These are phyloP conservation scores for Nicotiana obtusifolia DNA, from an alignment of 257 asterid species.

Conservation along the genomic window DNA sequence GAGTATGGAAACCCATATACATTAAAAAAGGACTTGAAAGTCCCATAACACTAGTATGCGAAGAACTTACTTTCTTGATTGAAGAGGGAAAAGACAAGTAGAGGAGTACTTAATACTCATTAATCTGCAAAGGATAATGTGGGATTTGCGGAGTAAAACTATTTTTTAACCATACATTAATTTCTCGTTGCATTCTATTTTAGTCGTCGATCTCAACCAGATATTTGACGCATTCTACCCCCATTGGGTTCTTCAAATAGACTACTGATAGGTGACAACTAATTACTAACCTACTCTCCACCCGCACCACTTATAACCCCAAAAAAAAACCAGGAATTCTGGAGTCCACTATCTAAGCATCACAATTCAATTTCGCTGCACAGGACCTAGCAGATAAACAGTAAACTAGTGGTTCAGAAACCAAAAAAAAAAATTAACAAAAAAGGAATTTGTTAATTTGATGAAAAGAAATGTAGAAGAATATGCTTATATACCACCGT, in stretches of 20 bases:
- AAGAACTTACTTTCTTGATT: background rate
- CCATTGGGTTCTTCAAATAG: background rate
- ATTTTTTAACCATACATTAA: background rate
- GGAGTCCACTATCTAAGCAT: background rate
- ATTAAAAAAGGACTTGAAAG: background rate
- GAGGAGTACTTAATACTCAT: background rate
- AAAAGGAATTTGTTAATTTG: background rate
- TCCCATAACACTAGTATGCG: background rate
- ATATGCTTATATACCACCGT: background rate
- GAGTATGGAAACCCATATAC: background rate
- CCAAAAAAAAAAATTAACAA: background rate
- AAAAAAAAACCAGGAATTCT: background rate
- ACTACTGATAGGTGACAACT: background rate
- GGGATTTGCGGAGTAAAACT: background rate
- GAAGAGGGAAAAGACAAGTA: background rate
- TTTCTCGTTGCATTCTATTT: background rate
- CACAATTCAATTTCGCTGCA: background rate
- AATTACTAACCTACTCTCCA: background rate
- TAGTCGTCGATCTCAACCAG: background rate
- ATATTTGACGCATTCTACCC: background rate
- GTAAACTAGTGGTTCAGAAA: background rate
- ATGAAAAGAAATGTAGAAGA: background rate
- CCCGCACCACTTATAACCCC: background rate
- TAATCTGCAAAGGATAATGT: background rate
- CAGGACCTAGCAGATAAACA: background rate